These are phyloP conservation scores for Solanum ossicruentum DNA, from an alignment of 257 asterid species.

Conservation along the genomic window DNA sequence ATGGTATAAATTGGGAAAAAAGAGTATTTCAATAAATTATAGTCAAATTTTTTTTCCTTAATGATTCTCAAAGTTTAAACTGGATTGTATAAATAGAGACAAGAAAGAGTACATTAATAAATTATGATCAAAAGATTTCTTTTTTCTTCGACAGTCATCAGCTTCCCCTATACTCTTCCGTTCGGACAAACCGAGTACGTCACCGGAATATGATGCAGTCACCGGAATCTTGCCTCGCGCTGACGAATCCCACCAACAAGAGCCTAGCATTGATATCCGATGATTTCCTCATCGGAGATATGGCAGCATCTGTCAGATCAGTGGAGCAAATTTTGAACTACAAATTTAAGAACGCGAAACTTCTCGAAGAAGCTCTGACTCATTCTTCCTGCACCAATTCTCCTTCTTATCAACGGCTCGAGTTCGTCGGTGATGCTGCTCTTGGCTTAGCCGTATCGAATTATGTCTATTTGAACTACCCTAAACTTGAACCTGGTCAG, in stretches of 20 bases:
- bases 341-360: slow-evolving; percentile 29
- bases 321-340: slow-evolving; percentile 47
- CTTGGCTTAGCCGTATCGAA: slow-evolving; percentile 47
- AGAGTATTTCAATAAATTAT: too few species aligned
- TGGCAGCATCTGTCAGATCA: slow-evolving; percentile 25
- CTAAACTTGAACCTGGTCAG: slow-evolving; percentile 44
- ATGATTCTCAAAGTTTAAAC: too few species aligned
- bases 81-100: too few species aligned
- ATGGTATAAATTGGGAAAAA: not conserved
- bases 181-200: not conserved
- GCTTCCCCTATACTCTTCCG: too few species aligned
- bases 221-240: not conserved
- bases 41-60: too few species aligned
- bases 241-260: not conserved
- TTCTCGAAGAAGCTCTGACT: slow-evolving; percentile 63
- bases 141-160: not conserved
- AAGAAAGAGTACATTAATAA: too few species aligned
- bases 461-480: slow-evolving; percentile 35
- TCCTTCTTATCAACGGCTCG: slow-evolving; percentile 70
- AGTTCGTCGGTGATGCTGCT: slow-evolving; percentile 74
- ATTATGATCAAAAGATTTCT: too few species aligned
- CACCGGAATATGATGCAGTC: not conserved
- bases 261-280: not conserved
- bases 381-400: slow-evolving; percentile 57
- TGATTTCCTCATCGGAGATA: slow-evolving; percentile 1